Conservation (phyloP, 2,329 filamentous ascomycete species). For the Phialocephala subalpina region DNA sequence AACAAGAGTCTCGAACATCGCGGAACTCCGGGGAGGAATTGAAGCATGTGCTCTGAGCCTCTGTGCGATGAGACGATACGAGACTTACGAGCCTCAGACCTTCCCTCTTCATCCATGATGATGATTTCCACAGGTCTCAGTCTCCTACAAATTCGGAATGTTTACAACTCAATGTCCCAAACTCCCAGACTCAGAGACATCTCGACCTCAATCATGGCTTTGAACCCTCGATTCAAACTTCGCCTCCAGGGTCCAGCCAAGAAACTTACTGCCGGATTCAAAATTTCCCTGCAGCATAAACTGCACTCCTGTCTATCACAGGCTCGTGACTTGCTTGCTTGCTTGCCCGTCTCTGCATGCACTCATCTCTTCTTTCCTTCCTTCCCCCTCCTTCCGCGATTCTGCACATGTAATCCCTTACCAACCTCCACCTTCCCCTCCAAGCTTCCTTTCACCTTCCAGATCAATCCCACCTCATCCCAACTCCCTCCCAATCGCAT, state of each 20-base stretch:
- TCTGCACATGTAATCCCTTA: no score
- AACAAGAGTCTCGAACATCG: background rate
- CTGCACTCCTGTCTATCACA: slow-evolving; percentile 5
- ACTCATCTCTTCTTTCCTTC: slow-evolving; percentile 1
- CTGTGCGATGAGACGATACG: background rate
- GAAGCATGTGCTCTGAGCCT: slow-evolving; percentile 5
- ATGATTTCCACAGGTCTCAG: slow-evolving; percentile 1
- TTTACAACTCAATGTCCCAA: background rate
- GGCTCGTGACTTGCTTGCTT: background rate
- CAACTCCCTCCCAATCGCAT: background rate
- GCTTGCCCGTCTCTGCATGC: background rate
- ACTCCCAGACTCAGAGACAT: background rate
- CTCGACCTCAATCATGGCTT: background rate
- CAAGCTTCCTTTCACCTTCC: background rate
- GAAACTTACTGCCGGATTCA: background rate
- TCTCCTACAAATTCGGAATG: background rate
- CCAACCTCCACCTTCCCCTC: no score
- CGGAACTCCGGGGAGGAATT: background rate
- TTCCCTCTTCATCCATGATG: background rate
- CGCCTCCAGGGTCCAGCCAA: slow-evolving; percentile 1
- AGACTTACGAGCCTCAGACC: background rate
- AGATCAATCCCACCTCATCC: background rate
- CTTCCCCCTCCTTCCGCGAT: background rate
- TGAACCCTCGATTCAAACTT: no score
- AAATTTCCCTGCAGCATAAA: background rate